These are phyloP conservation scores for Xylaria curta DNA, from an alignment of 495 filamentous ascomycete genomes.

Conservation along the genomic window DNA sequence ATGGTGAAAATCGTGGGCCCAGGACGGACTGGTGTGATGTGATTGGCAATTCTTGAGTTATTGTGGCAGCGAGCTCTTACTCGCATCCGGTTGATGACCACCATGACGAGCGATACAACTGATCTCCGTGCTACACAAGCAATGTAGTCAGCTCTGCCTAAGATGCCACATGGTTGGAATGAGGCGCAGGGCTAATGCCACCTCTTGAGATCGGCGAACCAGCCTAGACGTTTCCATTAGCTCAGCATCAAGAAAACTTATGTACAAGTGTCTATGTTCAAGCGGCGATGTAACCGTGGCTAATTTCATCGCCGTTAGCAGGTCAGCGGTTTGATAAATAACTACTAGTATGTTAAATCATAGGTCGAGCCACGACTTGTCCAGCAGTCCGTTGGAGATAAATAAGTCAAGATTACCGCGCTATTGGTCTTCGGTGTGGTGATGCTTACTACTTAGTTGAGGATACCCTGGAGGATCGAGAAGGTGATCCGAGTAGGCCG, in stretches of 20 bases:
- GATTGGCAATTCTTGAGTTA: not conserved
- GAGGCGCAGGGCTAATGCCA: constrained; percentile 2
- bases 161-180: constrained; percentile 1
- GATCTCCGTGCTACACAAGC: not conserved
- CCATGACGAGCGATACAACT: not conserved
- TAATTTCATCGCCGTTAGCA: not conserved
- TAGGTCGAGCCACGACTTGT: not conserved
- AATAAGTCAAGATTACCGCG: constrained; percentile 44
- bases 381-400: not conserved
- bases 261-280: not conserved
- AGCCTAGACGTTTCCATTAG: not conserved
- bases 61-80: not conserved
- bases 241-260: not conserved
- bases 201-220: not conserved
- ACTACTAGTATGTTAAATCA: not conserved
- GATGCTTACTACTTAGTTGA: constrained; percentile 76
- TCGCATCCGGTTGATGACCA: not conserved
- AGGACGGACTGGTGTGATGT: not conserved
- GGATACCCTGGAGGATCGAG: constrained; percentile 79
- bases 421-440: constrained; percentile 76
- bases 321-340: not conserved
- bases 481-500: constrained; percentile 61
- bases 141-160: not conserved
- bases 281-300: not conserved
- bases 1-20: not conserved